phyloP scores from a whole-genome alignment of 1,284 basidiomycete genomes.

The Acaromyces ingoldii region DNA sequence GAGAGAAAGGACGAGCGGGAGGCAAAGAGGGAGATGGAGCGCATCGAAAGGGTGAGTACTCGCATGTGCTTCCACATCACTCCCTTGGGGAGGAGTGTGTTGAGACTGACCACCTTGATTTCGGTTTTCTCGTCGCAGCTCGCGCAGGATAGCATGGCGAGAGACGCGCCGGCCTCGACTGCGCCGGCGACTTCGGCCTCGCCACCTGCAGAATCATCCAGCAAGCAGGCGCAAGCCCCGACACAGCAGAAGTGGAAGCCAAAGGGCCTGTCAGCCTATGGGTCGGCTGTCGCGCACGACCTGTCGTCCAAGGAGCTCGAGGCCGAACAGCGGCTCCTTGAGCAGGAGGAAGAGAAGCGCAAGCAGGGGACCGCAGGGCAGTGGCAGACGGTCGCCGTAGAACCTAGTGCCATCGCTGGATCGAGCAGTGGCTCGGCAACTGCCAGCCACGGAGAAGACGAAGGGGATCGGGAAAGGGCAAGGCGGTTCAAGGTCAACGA shows the following conservation, averaged over 20 bases:
- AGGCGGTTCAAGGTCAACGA: slow-evolving; percentile 32
- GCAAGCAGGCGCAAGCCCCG: slow-evolving; percentile 26
- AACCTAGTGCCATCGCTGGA: too few species aligned
- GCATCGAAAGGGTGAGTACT: slow-evolving; percentile 68
- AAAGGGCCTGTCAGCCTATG: slow-evolving; percentile 76
- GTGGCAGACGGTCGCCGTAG: slow-evolving; percentile 78
- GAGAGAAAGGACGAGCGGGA: slow-evolving; percentile 78
- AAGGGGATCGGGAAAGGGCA: slow-evolving; percentile 25
- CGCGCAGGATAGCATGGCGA: too few species aligned
- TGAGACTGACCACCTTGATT: too few species aligned
- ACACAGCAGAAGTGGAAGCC: slow-evolving; percentile 55
- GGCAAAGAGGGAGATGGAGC: slow-evolving; percentile 76
- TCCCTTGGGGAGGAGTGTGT: too few species aligned
- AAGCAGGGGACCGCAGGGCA: slow-evolving; percentile 70
- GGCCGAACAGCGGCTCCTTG: slow-evolving; percentile 4
- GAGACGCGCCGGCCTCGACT: not conserved
- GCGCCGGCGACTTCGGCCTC: not conserved
- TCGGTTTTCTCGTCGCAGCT: too few species aligned
- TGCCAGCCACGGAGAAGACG: too few species aligned
- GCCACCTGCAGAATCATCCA: not conserved
- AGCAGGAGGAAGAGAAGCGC: slow-evolving; percentile 60
- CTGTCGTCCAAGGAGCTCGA: not conserved
- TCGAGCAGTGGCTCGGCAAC: too few species aligned
- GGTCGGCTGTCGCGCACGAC: slow-evolving; percentile 57
- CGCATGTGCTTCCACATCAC: not conserved